Evolutionary conservation across 2,329 filamentous ascomycete genomes (phyloP).

Genomic region (Pseudogymnoascus sp.): DNA sequence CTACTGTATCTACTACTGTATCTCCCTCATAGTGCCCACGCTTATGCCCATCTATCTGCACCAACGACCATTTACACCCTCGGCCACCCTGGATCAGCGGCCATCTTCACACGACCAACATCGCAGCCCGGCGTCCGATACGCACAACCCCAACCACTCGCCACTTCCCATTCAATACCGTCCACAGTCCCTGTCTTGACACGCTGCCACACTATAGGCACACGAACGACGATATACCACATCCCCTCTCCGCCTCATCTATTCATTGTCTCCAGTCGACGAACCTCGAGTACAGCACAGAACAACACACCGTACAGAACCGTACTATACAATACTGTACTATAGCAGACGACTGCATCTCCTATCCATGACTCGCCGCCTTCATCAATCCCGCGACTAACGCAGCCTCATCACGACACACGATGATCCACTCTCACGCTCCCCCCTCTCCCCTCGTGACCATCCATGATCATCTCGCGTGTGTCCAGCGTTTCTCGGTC

Average conservation of each 20-base stretch:
- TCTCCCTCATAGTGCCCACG: neutral
- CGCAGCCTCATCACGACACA: neutral
- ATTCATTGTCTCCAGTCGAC: neutral
- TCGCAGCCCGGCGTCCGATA: neutral
- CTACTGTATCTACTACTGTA: neutral
- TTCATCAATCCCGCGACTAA: neutral
- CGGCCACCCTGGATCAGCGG: neutral
- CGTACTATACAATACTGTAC: neutral
- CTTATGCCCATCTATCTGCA: neutral
- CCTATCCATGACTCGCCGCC: neutral
- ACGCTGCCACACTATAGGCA: neutral
- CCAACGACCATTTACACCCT: neutral
- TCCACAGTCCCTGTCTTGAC: neutral
- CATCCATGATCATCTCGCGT: conserved; percentile 1
- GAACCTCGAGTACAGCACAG: neutral
- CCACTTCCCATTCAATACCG: neutral
- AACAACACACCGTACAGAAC: neutral
- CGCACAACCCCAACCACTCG: neutral
- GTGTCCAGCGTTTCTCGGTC: neutral
- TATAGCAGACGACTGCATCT: neutral
- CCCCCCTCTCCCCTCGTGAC: neutral
- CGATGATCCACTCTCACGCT: neutral
- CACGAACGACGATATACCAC: neutral
- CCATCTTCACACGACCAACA: neutral
- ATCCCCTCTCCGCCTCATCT: neutral